phyloP scores from a whole-genome alignment of 352 stramenopile genomes.

The Phytopythium aichiense region DNA sequence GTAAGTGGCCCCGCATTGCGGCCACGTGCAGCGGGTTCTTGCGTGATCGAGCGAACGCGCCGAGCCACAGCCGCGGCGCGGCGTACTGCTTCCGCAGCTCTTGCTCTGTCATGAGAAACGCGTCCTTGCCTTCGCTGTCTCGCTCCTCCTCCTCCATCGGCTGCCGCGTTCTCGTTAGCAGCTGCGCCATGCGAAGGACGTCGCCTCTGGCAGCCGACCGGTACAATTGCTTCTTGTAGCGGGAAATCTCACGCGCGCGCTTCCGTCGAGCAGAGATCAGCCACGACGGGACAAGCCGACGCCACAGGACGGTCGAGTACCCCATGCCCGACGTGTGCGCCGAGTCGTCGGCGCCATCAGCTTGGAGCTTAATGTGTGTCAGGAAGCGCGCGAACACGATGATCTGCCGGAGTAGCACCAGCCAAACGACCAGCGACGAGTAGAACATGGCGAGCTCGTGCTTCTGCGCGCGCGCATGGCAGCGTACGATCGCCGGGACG shows the following conservation, averaged over 20 bases:
- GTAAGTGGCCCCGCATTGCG: slow-evolving; percentile 43
- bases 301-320: slow-evolving; percentile 11
- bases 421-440: slow-evolving; percentile 47
- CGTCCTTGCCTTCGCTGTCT: neutral
- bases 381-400: slow-evolving; percentile 71
- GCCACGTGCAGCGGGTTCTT: slow-evolving; percentile 81
- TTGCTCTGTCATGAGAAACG: slow-evolving; percentile 1
- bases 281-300: slow-evolving; percentile 13
- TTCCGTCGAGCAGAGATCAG: slow-evolving; percentile 25
- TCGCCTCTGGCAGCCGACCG: slow-evolving; percentile 53
- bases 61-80: slow-evolving; percentile 53
- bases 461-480: slow-evolving; percentile 23
- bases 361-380: slow-evolving; percentile 71
- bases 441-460: slow-evolving; percentile 54
- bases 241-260: slow-evolving; percentile 22
- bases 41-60: slow-evolving; percentile 52
- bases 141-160: slow-evolving; percentile 13
- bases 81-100: slow-evolving; percentile 19
- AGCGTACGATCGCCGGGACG: slow-evolving; percentile 42
- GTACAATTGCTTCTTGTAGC: slow-evolving; percentile 67
- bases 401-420: slow-evolving; percentile 58
- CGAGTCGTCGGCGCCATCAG: slow-evolving; percentile 57
- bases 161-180: slow-evolving; percentile 38
- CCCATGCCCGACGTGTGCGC: slow-evolving; percentile 58
- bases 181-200: slow-evolving; percentile 27